A percentile compares a stretch with the other conserved stretches of the same genome.
Conservation (phyloP, 2,329 filamentous ascomycete genomes). For the Diplodia intermedia region DNA sequence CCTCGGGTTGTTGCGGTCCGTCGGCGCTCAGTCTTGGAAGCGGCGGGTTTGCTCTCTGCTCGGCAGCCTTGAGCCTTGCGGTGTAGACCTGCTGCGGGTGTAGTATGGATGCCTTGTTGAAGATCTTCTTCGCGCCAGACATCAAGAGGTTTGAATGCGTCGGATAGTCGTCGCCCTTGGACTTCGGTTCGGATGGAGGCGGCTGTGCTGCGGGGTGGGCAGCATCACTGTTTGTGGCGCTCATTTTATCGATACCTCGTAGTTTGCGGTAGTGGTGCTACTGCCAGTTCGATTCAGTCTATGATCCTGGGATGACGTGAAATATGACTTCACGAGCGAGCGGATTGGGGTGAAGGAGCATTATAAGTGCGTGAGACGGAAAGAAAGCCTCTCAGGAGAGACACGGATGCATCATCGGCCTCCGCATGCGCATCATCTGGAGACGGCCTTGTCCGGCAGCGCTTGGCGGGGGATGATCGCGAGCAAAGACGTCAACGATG, state of each 20-base stretch:
- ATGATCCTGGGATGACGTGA: constrained; percentile 8
- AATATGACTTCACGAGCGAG: constrained; percentile 8
- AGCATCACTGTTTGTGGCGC: neutral
- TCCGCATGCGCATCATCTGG: neutral
- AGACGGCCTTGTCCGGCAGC: neutral
- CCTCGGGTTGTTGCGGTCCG: neutral
- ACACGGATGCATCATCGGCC: neutral
- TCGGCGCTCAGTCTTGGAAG: neutral
- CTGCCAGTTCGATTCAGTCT: neutral
- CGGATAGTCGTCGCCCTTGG: constrained; percentile 3
- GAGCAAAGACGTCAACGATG: constrained; percentile 6
- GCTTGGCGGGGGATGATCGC: constrained; percentile 9
- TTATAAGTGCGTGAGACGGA: neutral
- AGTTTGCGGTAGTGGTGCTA: neutral
- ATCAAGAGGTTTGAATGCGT: constrained; percentile 35
- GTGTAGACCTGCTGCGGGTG: constrained; percentile 41
- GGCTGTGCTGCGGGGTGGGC: neutral
- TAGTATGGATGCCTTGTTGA: constrained; percentile 37
- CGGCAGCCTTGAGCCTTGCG: constrained; percentile 39
- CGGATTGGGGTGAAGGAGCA: constrained; percentile 1
- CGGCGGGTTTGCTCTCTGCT: constrained; percentile 33
- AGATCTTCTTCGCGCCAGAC: constrained; percentile 35
- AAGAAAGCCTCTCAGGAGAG: neutral
- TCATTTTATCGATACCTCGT: constrained; percentile 2
- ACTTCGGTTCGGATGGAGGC: neutral